A percentile compares a stretch with the other conserved stretches of the same genome.
Evolutionary conservation across 2,329 filamentous ascomycete species (phyloP).

Genomic region (Teratosphaeria destructans): DNA sequence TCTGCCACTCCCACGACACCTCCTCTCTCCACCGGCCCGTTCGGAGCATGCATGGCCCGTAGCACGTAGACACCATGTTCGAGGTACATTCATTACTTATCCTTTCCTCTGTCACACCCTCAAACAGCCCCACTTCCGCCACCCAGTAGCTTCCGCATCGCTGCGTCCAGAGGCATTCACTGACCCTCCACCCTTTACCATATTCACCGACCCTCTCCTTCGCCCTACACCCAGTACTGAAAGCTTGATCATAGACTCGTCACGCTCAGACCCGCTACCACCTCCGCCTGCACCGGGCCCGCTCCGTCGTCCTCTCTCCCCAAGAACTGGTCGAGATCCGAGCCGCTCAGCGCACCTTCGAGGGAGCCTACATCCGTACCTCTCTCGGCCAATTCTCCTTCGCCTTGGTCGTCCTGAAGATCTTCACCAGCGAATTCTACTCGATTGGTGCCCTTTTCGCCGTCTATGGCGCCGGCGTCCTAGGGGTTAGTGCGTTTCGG

Average conservation of each 20-base stretch:
- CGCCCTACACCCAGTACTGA: background rate
- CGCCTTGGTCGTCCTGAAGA: constrained; percentile 85
- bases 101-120: background rate
- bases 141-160: background rate
- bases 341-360: constrained; percentile 90
- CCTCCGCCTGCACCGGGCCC: constrained; percentile 71
- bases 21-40: background rate
- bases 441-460: constrained; percentile 85
- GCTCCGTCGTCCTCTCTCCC: constrained; percentile 69
- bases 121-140: background rate
- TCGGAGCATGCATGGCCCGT: background rate
- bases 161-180: background rate
- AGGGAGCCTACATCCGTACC: constrained; percentile 92
- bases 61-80: background rate
- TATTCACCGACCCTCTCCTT: background rate
- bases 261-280: constrained; percentile 65
- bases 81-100: background rate
- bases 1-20: background rate
- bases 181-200: background rate
- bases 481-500: constrained; percentile 74
- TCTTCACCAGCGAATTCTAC: constrained; percentile 96
- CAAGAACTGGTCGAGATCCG: constrained; percentile 89
- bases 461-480: constrained; percentile 74
- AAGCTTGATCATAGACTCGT: constrained; percentile 29
- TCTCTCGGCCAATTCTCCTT: constrained; percentile 93